Conservation (phyloP, 2,329 filamentous ascomycete species). For the Beauveria pseudobassiana region DNA sequence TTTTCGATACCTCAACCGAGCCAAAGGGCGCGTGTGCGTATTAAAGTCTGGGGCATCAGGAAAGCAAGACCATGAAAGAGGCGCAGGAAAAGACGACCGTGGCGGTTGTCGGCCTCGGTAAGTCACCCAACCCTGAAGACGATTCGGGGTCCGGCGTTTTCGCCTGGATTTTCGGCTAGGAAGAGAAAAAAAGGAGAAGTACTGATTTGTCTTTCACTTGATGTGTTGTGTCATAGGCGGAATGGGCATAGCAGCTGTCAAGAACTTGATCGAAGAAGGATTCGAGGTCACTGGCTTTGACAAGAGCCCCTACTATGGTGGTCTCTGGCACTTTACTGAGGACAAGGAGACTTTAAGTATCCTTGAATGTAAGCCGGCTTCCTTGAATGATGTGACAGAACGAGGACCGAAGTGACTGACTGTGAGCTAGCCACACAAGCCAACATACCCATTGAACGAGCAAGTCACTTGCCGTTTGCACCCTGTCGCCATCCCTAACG, state of each 20-base stretch:
- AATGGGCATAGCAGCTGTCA: conserved; percentile 20
- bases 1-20: too few species aligned
- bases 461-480: conserved; percentile 5
- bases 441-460: conserved; percentile 26
- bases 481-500: background rate
- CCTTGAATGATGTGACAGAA: too few species aligned
- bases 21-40: too few species aligned
- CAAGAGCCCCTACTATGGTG: conserved; percentile 31
- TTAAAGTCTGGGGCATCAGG: too few species aligned
- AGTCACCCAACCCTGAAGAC: background rate
- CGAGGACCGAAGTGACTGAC: conserved; percentile 1
- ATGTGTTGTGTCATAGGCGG: background rate
- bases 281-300: conserved; percentile 39
- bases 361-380: background rate
- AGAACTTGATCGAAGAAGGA: conserved; percentile 36
- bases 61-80: background rate
- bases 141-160: background rate
- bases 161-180: background rate
- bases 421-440: conserved; percentile 20
- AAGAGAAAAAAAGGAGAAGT: background rate
- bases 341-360: conserved; percentile 16
- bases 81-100: background rate
- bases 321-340: conserved; percentile 36
- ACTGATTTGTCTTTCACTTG: background rate
- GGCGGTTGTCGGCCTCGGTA: conserved; percentile 5